These are phyloP conservation scores for Russula virescens DNA, from an alignment of 768 basidiomycete species.

Conservation along the genomic window DNA sequence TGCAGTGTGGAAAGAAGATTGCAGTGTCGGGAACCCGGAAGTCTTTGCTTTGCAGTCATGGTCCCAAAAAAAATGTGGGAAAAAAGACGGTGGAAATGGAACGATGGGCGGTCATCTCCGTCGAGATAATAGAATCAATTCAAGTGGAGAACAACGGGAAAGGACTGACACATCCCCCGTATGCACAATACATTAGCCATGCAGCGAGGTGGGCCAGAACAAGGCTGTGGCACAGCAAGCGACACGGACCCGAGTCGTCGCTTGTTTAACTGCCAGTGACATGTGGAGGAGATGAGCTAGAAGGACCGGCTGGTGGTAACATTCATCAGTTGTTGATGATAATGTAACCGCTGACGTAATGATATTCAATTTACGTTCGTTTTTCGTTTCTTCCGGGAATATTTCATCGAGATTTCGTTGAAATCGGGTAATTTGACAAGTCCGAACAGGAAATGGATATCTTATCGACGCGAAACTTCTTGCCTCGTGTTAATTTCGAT, in stretches of 20 bases:
- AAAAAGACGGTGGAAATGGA: neutral
- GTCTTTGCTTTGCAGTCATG: no score
- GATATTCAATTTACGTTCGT: neutral
- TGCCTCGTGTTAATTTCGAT: slow-evolving; percentile 14
- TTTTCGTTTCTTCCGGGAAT: slow-evolving; percentile 4
- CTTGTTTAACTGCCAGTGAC: no score
- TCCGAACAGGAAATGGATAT: slow-evolving; percentile 3
- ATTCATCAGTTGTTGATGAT: neutral
- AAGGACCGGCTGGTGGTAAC: neutral
- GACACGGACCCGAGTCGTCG: no score
- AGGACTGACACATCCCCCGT: no score
- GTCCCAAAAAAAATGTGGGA: neutral
- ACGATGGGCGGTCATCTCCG: neutral
- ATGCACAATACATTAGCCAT: no score
- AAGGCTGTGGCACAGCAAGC: no score
- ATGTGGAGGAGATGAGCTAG: no score
- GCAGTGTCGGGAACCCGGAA: no score
- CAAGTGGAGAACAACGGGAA: neutral
- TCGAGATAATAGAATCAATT: neutral
- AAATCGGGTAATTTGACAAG: neutral
- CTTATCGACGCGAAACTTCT: slow-evolving; percentile 1
- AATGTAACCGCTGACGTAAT: slow-evolving; percentile 11
- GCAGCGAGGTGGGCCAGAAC: no score
- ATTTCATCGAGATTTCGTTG: slow-evolving; percentile 10
- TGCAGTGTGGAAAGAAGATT: neutral